These are phyloP conservation scores for Leccinum incarnatum DNA, from an alignment of 768 basidiomycete genomes.

Conservation along the genomic window DNA sequence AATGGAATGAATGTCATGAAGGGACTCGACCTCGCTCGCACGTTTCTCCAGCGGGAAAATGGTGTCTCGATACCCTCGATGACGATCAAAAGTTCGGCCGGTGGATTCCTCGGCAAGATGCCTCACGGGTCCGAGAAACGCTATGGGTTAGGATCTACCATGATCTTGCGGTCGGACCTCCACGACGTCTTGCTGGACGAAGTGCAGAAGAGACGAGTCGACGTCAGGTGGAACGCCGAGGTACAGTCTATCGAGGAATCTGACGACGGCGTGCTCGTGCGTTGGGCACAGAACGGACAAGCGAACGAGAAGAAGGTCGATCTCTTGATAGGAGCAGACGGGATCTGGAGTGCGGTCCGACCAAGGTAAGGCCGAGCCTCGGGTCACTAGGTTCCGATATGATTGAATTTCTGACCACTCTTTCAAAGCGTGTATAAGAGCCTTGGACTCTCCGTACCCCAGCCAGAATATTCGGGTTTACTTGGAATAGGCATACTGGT, in stretches of 20 bases:
- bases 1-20: constrained; percentile 30
- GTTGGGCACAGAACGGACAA: constrained; percentile 22
- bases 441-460: constrained; percentile 18
- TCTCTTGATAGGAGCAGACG: constrained; percentile 31
- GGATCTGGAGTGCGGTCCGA: constrained; percentile 31
- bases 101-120: constrained; percentile 21
- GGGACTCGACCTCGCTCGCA: constrained; percentile 24
- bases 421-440: constrained; percentile 22
- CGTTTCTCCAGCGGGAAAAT: constrained; percentile 23
- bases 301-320: constrained; percentile 27
- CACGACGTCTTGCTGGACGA: constrained; percentile 32
- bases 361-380: constrained; percentile 13
- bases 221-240: constrained; percentile 24
- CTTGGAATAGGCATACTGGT: constrained; percentile 23
- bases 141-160: constrained; percentile 26
- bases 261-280: constrained; percentile 25
- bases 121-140: constrained; percentile 28
- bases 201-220: constrained; percentile 19
- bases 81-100: constrained; percentile 21
- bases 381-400: not conserved
- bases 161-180: constrained; percentile 29
- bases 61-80: constrained; percentile 21
- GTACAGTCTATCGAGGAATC: constrained; percentile 25
- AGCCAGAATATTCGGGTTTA: constrained; percentile 30
- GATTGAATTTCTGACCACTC: not conserved